Percentiles rank a stretch among this genome's conserved stretches.
phyloP scores from a whole-genome alignment of 768 basidiomycete species.

The Cyclocybe aegerita region DNA sequence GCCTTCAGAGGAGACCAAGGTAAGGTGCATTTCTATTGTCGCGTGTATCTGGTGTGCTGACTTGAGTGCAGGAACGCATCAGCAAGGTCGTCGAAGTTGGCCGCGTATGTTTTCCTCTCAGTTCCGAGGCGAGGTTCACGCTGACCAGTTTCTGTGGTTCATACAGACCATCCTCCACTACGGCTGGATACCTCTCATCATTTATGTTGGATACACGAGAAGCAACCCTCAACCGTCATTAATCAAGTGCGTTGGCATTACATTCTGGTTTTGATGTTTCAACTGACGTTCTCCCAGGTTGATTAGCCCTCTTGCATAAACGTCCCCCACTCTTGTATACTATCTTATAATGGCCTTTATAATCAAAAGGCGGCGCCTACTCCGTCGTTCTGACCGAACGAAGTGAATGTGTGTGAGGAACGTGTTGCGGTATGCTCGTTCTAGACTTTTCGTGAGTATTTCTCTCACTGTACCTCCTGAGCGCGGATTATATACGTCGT shows the following conservation, averaged over 20 bases:
- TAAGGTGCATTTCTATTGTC: constrained; percentile 28
- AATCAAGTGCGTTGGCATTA: constrained; percentile 72
- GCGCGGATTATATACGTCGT: constrained; percentile 66
- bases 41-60: not conserved
- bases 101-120: constrained; percentile 47
- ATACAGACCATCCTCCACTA: constrained; percentile 86
- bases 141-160: not conserved
- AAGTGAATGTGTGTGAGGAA: not conserved
- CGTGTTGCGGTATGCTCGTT: not conserved
- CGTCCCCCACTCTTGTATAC: constrained; percentile 19
- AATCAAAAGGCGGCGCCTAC: constrained; percentile 19
- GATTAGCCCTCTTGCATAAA: constrained; percentile 89
- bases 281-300: constrained; percentile 51
- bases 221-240: constrained; percentile 93
- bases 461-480: not conserved
- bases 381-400: constrained; percentile 2
- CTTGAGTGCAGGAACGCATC: constrained; percentile 69
- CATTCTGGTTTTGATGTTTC: constrained; percentile 1
- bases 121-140: not conserved
- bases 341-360: constrained; percentile 21
- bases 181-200: constrained; percentile 95
- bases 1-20: constrained; percentile 93
- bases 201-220: constrained; percentile 91
- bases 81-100: constrained; percentile 77
- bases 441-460: not conserved